A percentile compares a stretch with the other conserved stretches of the same genome.
Evolutionary conservation across 2,329 filamentous ascomycete genomes (phyloP).

Genomic region (Colletotrichum nymphaeae): DNA sequence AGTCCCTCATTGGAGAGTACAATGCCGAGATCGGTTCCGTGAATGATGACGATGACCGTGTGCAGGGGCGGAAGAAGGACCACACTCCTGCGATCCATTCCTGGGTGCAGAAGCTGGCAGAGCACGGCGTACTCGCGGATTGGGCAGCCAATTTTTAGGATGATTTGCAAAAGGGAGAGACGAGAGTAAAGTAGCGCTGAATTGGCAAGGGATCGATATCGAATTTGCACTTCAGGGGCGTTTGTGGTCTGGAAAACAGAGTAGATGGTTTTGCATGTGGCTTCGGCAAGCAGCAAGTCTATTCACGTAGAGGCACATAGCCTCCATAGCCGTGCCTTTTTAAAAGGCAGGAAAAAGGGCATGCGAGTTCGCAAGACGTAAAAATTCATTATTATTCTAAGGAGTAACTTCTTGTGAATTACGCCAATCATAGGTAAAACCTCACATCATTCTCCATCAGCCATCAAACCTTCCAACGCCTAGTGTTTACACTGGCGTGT

Average conservation of each 20-base stretch:
- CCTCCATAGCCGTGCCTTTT: neutral
- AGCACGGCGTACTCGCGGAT: slow-evolving; percentile 69
- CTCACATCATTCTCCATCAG: neutral
- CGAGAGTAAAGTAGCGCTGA: neutral
- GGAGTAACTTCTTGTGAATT: too few relatives aligned
- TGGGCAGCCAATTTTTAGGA: slow-evolving; percentile 39
- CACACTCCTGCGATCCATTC: slow-evolving; percentile 75
- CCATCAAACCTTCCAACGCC: neutral
- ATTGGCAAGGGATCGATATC: neutral
- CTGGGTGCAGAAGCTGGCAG: slow-evolving; percentile 77
- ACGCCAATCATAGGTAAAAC: neutral
- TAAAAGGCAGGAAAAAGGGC: neutral
- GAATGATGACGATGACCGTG: slow-evolving; percentile 62
- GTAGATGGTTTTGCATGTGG: neutral
- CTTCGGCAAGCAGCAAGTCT: neutral
- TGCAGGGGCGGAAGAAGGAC: slow-evolving; percentile 70
- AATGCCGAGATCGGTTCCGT: slow-evolving; percentile 58
- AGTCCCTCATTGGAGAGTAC: slow-evolving; percentile 56
- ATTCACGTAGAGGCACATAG: neutral
- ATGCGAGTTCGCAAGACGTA: neutral
- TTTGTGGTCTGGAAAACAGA: neutral
- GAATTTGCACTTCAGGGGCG: slow-evolving; percentile 8
- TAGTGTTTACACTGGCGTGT: slow-evolving; percentile 7
- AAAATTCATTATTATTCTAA: neutral
- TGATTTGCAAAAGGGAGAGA: neutral